These are phyloP conservation scores for Ogataea trehalophila DNA, from an alignment of 805 yeast species.

Conservation along the genomic window DNA sequence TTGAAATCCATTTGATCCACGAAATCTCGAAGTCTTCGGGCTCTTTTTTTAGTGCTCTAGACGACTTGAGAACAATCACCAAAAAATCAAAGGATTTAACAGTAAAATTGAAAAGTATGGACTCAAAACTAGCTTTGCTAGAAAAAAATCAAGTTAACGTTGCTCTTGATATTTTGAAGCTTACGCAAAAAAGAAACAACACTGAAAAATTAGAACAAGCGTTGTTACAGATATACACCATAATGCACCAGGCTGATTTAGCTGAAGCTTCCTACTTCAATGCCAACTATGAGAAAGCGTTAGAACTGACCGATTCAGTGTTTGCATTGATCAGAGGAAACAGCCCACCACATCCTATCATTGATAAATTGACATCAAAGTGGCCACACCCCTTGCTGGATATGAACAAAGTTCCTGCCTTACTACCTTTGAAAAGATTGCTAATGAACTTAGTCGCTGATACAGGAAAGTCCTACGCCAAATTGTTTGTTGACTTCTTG, in stretches of 20 bases:
- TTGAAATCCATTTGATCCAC: slow-evolving; percentile 72
- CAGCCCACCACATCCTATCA: slow-evolving; percentile 23
- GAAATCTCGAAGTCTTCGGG: slow-evolving; percentile 84
- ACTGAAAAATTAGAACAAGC: slow-evolving; percentile 60
- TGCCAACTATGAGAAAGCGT: slow-evolving; percentile 47
- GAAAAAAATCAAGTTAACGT: slow-evolving; percentile 45
- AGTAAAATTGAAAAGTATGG: slow-evolving; percentile 41
- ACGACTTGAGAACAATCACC: slow-evolving; percentile 66
- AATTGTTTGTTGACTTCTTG: slow-evolving; percentile 50
- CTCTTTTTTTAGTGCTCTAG: slow-evolving; percentile 79
- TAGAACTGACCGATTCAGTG: slow-evolving; percentile 52
- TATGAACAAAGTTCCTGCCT: slow-evolving; percentile 44
- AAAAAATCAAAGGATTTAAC: slow-evolving; percentile 49
- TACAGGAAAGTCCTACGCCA: slow-evolving; percentile 65
- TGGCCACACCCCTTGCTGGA: slow-evolving; percentile 44
- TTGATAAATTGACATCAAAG: slow-evolving; percentile 27
- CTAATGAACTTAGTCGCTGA: slow-evolving; percentile 53
- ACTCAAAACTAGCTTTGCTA: slow-evolving; percentile 38
- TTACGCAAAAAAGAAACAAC: slow-evolving; percentile 50
- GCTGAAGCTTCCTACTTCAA: slow-evolving; percentile 43
- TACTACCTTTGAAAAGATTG: slow-evolving; percentile 45
- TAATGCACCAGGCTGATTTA: slow-evolving; percentile 40
- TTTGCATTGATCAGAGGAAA: slow-evolving; percentile 59
- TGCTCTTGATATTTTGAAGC: slow-evolving; percentile 47
- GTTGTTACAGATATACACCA: slow-evolving; percentile 47